These are phyloP conservation scores for Malania oleifera DNA, from an alignment of 164 flowering plant species.

Conservation along the genomic window DNA sequence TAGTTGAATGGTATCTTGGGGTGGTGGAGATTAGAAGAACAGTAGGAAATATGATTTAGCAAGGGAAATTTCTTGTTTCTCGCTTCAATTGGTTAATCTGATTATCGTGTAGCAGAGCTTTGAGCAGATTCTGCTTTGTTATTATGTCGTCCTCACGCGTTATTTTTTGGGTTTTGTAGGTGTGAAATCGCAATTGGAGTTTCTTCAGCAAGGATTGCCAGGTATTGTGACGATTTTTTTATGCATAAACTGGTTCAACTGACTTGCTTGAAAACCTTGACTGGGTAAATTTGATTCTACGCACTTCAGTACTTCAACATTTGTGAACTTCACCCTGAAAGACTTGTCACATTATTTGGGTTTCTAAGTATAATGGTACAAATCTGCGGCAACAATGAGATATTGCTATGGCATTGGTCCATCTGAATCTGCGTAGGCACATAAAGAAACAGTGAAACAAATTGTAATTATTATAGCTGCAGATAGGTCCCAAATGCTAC, in stretches of 20 bases:
- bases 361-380: too few species aligned
- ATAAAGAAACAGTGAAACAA: too few species aligned
- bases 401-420: too few species aligned
- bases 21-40: too few species aligned
- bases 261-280: too few species aligned
- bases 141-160: background rate
- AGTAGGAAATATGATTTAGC: background rate
- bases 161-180: constrained; percentile 34
- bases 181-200: constrained; percentile 76
- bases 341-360: too few species aligned
- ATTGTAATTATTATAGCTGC: too few species aligned
- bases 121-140: constrained; percentile 5
- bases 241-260: too few species aligned
- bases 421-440: too few species aligned
- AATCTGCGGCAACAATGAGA: too few species aligned
- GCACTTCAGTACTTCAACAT: background rate
- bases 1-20: background rate
- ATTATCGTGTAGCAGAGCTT: constrained; percentile 6
- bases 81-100: background rate
- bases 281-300: too few species aligned
- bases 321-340: background rate
- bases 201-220: constrained; percentile 86
- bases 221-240: constrained; percentile 29
- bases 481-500: too few species aligned
- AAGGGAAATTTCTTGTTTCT: background rate